Evolutionary conservation across 2,329 filamentous ascomycete genomes (phyloP).

Genomic region (Trichoderma simmonsii): DNA sequence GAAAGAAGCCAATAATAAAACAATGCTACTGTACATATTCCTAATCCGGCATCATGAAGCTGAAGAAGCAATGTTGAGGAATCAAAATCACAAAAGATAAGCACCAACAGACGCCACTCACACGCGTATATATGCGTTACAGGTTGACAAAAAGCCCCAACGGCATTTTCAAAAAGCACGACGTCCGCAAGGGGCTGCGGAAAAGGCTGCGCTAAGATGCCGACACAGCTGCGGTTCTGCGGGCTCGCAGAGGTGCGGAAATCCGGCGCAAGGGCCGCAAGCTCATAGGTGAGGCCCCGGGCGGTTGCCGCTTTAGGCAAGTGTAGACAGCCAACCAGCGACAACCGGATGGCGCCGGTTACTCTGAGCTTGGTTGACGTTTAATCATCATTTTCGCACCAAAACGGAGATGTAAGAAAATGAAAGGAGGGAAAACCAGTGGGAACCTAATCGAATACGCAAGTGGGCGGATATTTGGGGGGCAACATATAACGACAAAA

Average conservation of each 20-base stretch:
- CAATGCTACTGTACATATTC: neutral
- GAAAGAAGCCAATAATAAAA: neutral
- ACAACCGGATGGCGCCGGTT: neutral
- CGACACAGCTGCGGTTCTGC: neutral
- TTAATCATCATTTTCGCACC: neutral
- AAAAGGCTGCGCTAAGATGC: neutral
- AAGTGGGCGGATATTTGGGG: neutral
- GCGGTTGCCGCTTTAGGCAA: neutral
- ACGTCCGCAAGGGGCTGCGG: neutral
- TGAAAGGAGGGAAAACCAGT: neutral
- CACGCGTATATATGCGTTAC: neutral
- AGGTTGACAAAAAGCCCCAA: neutral
- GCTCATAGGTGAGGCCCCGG: neutral
- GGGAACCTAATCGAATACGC: neutral
- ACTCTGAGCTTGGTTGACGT: neutral
- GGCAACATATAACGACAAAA: neutral
- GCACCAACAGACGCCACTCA: neutral
- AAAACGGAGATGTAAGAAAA: neutral
- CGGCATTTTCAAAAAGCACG: neutral
- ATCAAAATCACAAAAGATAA: neutral
- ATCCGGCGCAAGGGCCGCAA: neutral
- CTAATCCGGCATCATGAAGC: neutral
- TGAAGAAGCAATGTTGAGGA: neutral
- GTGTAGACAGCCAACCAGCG: constrained; percentile 10
- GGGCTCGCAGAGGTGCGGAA: neutral